A percentile compares a stretch with the other conserved stretches of the same genome.
Conservation (phyloP, 2,329 filamentous ascomycete genomes). For the Phialocephala subalpina region DNA sequence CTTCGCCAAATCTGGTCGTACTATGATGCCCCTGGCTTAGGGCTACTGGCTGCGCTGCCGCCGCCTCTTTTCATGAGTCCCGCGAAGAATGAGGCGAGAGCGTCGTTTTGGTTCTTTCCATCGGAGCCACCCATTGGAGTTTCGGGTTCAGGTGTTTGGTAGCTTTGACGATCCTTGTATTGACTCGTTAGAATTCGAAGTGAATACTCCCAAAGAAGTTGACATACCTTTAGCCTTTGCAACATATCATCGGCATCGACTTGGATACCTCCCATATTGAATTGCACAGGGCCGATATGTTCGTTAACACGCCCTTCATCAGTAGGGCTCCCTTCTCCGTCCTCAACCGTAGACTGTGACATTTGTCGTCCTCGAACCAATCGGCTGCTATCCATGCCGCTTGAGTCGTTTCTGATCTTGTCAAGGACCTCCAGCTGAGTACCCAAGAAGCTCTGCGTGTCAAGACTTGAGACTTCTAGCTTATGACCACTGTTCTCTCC, state of each 20-base stretch:
- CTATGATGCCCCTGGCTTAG: constrained; percentile 40
- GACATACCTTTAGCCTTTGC: constrained; percentile 78
- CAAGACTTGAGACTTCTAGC: constrained; percentile 68
- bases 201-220: neutral
- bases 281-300: constrained; percentile 93
- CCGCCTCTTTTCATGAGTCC: constrained; percentile 62
- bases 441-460: constrained; percentile 80
- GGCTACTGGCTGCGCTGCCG: constrained; percentile 39
- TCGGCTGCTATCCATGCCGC: constrained; percentile 40
- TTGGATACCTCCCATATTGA: constrained; percentile 98
- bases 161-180: constrained; percentile 45
- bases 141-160: constrained; percentile 43
- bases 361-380: constrained; percentile 34
- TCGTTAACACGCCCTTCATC: constrained; percentile 54
- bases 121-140: constrained; percentile 42
- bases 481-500: constrained; percentile 49
- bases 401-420: constrained; percentile 58
- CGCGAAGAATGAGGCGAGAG: constrained; percentile 66
- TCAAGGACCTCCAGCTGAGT: constrained; percentile 82
- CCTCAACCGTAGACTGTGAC: constrained; percentile 30
- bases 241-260: constrained; percentile 95
- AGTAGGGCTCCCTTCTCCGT: constrained; percentile 32
- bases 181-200: constrained; percentile 15
- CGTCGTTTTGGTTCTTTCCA: constrained; percentile 64
- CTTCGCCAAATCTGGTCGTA: neutral